phyloP scores from a whole-genome alignment of 1,284 basidiomycete species.

The Pseudozyma sp. region DNA sequence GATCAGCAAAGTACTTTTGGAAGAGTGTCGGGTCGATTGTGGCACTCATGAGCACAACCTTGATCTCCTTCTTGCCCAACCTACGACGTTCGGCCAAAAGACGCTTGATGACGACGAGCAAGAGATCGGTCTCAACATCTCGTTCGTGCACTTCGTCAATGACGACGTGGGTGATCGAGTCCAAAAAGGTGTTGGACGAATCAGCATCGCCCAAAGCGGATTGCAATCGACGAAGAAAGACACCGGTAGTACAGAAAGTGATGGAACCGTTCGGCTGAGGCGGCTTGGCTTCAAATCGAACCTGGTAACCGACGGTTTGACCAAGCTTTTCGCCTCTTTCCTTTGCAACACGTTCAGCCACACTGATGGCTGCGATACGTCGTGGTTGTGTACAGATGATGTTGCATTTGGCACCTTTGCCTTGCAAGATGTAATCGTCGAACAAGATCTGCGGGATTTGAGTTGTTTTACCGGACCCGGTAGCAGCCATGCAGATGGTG shows the following conservation, averaged over 20 bases:
- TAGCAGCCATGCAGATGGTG: constrained; percentile 92
- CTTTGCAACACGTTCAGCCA: constrained; percentile 90
- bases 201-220: constrained; percentile 74
- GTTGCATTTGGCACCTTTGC: constrained; percentile 86
- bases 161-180: constrained; percentile 88
- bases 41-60: constrained; percentile 93
- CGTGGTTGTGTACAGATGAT: constrained; percentile 94
- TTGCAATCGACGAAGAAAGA: constrained; percentile 90
- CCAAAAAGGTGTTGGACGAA: constrained; percentile 72
- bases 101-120: constrained; percentile 90
- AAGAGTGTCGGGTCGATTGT: constrained; percentile 92
- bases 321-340: constrained; percentile 86
- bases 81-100: constrained; percentile 80
- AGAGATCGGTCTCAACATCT: constrained; percentile 91
- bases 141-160: constrained; percentile 98
- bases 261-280: constrained; percentile 85
- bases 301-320: constrained; percentile 86
- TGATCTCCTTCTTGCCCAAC: constrained; percentile 80
- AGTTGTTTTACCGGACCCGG: constrained; percentile 95
- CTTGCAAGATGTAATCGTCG: constrained; percentile 83
- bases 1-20: constrained; percentile 83
- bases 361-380: constrained; percentile 90
- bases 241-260: constrained; percentile 93
- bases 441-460: constrained; percentile 94
- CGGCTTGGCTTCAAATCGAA: constrained; percentile 86